Evolutionary conservation across 495 filamentous ascomycete species (phyloP), one percentile per base, ranked within the genome.

Genomic region (Penicillium cosmopolitanum): DNA sequence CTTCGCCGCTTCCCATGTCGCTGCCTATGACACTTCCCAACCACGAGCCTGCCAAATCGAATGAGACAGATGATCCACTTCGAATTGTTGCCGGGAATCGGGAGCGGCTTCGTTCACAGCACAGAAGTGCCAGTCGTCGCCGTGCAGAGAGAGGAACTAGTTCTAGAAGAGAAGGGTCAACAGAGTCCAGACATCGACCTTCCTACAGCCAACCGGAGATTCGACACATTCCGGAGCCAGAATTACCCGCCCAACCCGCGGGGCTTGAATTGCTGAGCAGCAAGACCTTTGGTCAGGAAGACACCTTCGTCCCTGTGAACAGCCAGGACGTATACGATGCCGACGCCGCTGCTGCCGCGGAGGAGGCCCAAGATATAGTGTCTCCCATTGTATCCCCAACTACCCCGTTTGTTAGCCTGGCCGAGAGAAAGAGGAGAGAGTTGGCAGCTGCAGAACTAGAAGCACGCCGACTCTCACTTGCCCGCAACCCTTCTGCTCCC

Each of bases 391-490:
- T 59, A 16, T 71, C 65, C 23, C 64, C 69, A 3, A 70, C 66
- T 7, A 62, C 66, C 10, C 67, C 66, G 2, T 68, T 69, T 9
- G 61, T 72, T 28, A 72, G 67, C 25, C 44, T 76, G 7, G 66
- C 71, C 0, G 77, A 79, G 50, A 69, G 66, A 59, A 75, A 62
- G 44, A 87, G 88, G 73, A 91, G 89, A 73, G 90, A 93, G 63
- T 74, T 88, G 25, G 92, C 92, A 13, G 90, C 90, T 8, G 87
- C 88, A 53, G 92, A 97, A 73, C 82, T 97, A 23, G 92, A 97
- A 75, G 89, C 93, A 57, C 85, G 92, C 18, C 85, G 92, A 47
- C 83, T 90, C 61, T 97, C 92, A 21, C 84, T 96, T 13, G 89
- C 91, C 3, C 80, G 88, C 11, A 84, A 92, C 60, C 89, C 90